A percentile compares a stretch with the other conserved stretches of the same genome.
Evolutionary conservation across 83 land plant genomes (phyloP).

Genomic region (Diphasiastrum complanatum): DNA sequence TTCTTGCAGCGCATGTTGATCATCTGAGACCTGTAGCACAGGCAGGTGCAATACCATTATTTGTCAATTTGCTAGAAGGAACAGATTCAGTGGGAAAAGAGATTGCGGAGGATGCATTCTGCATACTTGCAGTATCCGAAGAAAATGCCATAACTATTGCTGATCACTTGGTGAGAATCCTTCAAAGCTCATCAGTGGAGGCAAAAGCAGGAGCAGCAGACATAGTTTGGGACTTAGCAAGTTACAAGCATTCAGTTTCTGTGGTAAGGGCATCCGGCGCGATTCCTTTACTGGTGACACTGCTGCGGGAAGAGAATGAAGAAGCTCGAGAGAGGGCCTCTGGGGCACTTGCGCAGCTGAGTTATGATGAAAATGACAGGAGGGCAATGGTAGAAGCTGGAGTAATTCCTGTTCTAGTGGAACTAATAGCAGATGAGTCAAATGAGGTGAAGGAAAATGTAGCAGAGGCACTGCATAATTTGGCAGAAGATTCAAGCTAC

Average conservation of each 20-base stretch:
- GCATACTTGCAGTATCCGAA: conserved; percentile 41
- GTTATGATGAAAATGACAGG: conserved; percentile 35
- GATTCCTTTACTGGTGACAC: conserved; percentile 33
- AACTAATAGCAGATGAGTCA: conserved; percentile 25
- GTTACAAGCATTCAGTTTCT: conserved; percentile 34
- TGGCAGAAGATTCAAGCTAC: conserved; percentile 31
- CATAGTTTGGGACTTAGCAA: conserved; percentile 41
- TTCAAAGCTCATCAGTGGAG: conserved; percentile 20
- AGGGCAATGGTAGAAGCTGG: conserved; percentile 41
- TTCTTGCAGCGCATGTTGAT: conserved; percentile 39
- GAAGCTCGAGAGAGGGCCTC: conserved; percentile 32
- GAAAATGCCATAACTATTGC: conserved; percentile 36
- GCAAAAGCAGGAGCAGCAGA: conserved; percentile 45
- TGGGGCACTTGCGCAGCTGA: conserved; percentile 47
- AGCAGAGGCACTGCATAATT: conserved; percentile 39
- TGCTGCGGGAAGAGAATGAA: conserved; percentile 22
- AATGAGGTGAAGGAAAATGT: conserved; percentile 40
- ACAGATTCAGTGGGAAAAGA: conserved; percentile 33
- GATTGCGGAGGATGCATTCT: conserved; percentile 45
- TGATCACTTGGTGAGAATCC: conserved; percentile 41
- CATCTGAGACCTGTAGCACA: conserved; percentile 37
- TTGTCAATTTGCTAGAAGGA: conserved; percentile 37
- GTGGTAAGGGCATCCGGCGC: conserved; percentile 38
- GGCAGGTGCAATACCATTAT: conserved; percentile 42
- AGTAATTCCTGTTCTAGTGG: conserved; percentile 35